Evolutionary conservation across 805 yeast species (phyloP).

Genomic region (Nakazawaea laoshanensis): DNA sequence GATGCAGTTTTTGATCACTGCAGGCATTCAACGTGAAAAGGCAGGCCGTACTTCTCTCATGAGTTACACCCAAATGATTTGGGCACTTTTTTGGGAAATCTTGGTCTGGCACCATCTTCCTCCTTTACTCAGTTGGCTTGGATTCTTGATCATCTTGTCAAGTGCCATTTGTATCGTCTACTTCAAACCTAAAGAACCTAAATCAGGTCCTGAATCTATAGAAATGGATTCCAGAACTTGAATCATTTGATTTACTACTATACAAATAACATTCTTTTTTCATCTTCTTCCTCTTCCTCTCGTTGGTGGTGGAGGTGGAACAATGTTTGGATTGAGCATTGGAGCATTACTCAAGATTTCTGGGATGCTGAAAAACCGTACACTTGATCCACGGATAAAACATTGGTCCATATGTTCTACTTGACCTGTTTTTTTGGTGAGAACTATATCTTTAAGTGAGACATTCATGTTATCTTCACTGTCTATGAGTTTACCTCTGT

Average conservation of each 20-base stretch:
- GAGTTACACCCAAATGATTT: constrained; percentile 69
- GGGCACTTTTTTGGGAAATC: constrained; percentile 71
- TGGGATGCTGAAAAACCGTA: constrained; percentile 78
- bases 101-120: constrained; percentile 70
- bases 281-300: constrained; percentile 29
- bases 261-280: neutral
- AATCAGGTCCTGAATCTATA: no score
- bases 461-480: constrained; percentile 91
- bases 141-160: constrained; percentile 58
- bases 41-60: constrained; percentile 74
- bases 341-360: constrained; percentile 88
- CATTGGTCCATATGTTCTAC: constrained; percentile 75
- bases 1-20: constrained; percentile 72
- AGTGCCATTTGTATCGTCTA: constrained; percentile 56
- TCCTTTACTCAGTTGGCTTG: constrained; percentile 55
- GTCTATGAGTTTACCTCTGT: constrained; percentile 79
- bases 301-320: constrained; percentile 65
- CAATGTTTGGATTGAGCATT: constrained; percentile 51
- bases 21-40: constrained; percentile 74
- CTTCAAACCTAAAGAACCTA: constrained; percentile 34
- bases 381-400: constrained; percentile 86
- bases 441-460: constrained; percentile 71
- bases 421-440: constrained; percentile 69
- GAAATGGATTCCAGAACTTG: constrained; percentile 5
- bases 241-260: neutral